These are phyloP conservation scores for Cladosporium colombiae DNA, from an alignment of 2,329 filamentous ascomycete species.

Conservation along the genomic window DNA sequence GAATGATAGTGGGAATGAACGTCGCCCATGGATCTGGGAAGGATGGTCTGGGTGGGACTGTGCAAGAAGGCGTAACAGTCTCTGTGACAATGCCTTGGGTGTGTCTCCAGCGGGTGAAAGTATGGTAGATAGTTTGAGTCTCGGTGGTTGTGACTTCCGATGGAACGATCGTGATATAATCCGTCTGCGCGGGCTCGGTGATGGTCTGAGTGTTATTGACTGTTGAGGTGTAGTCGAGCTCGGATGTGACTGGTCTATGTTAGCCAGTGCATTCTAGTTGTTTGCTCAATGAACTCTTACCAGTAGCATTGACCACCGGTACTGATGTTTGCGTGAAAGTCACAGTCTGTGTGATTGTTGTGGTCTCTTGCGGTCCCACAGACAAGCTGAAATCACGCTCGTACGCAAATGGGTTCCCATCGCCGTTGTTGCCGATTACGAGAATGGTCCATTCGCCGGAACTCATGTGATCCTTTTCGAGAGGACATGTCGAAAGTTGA, in stretches of 20 bases:
- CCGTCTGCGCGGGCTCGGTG: constrained; percentile 18
- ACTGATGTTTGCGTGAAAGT: constrained; percentile 26
- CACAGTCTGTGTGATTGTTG: constrained; percentile 25
- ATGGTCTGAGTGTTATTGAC: constrained; percentile 22
- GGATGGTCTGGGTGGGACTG: constrained; percentile 35
- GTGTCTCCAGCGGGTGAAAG: constrained; percentile 35
- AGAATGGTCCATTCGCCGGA: constrained; percentile 25
- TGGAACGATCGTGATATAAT: constrained; percentile 19
- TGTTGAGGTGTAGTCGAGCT: constrained; percentile 23
- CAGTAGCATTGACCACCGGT: constrained; percentile 2
- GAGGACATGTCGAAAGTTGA: constrained; percentile 26
- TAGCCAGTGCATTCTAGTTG: neutral
- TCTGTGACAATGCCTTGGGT: constrained; percentile 29
- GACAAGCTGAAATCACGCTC: constrained; percentile 23
- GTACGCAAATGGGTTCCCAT: constrained; percentile 26
- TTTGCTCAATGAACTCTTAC: constrained; percentile 1
- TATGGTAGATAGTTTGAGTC: constrained; percentile 37
- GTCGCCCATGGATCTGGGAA: constrained; percentile 39
- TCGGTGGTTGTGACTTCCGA: constrained; percentile 15
- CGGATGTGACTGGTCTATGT: constrained; percentile 11
- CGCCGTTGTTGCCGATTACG: constrained; percentile 26
- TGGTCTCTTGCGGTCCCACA: constrained; percentile 21
- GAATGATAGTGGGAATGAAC: constrained; percentile 40
- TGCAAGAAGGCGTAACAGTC: constrained; percentile 43
- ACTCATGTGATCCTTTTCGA: constrained; percentile 26